A percentile compares a stretch with the other conserved stretches of the same genome.
Conservation (phyloP, 2,329 filamentous ascomycete genomes). For the Aspergillus tubingensis region DNA sequence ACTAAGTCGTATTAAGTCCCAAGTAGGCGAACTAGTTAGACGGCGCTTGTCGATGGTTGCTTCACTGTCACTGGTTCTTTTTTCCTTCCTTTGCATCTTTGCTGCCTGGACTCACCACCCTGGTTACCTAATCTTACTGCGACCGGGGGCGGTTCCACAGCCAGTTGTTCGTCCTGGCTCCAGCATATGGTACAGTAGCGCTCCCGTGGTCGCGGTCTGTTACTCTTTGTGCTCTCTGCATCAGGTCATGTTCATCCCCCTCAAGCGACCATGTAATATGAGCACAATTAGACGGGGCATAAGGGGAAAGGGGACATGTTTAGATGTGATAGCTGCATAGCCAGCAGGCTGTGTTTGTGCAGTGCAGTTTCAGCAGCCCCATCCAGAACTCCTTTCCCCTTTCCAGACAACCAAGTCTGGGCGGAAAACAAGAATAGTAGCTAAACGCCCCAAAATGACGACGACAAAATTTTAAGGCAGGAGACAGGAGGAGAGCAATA, state of each 20-base stretch:
- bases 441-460: background rate
- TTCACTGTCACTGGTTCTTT: background rate
- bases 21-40: background rate
- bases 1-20: too few species aligned
- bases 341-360: background rate
- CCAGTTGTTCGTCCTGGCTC: slow-evolving; percentile 15
- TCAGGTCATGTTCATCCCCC: background rate
- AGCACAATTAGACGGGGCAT: too few species aligned
- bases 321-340: background rate
- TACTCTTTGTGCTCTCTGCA: background rate
- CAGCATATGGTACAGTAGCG: background rate
- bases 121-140: slow-evolving; percentile 5
- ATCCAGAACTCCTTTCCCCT: background rate
- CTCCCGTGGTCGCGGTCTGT: background rate
- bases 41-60: background rate
- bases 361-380: background rate
- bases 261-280: too few species aligned
- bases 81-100: background rate
- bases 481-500: background rate
- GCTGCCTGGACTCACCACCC: slow-evolving; percentile 3
- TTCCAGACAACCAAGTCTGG: background rate
- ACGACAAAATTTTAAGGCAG: slow-evolving; percentile 2
- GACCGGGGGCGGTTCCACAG: slow-evolving; percentile 15
- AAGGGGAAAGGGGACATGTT: too few species aligned
- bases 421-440: background rate